phyloP scores from a whole-genome alignment of 176 grass and related monocot genomes.

The Oryza meridionalis region DNA sequence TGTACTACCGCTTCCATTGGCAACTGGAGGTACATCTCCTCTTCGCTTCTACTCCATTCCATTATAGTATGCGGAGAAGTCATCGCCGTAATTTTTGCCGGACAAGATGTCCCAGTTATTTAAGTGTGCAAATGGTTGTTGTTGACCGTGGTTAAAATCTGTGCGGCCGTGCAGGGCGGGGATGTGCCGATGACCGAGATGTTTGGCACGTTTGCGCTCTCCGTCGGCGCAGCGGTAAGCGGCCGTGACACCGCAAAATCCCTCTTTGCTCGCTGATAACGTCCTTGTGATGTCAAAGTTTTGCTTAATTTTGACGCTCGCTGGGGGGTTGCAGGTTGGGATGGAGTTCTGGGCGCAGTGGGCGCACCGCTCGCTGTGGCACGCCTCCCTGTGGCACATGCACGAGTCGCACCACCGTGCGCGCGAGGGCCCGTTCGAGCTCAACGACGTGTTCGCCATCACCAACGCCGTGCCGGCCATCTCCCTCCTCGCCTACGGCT shows the following conservation, averaged over 20 bases:
- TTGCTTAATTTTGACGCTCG: neutral
- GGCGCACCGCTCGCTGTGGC: conserved; percentile 86
- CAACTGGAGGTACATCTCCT: conserved; percentile 60
- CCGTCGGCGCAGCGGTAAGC: conserved; percentile 78
- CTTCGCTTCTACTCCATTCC: neutral
- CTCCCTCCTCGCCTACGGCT: conserved; percentile 70
- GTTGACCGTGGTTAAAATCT: neutral
- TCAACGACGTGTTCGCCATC: conserved; percentile 96
- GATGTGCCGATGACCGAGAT: conserved; percentile 79
- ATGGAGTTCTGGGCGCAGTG: conserved; percentile 94
- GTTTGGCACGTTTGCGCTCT: conserved; percentile 83
- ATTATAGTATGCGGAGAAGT: neutral
- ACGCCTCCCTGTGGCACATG: conserved; percentile 87
- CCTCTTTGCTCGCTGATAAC: neutral
- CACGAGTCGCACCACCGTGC: conserved; percentile 90
- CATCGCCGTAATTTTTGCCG: neutral
- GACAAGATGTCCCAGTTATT: neutral
- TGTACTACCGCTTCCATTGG: conserved; percentile 87
- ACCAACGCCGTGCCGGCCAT: conserved; percentile 87
- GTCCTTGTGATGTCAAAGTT: neutral
- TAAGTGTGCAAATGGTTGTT: neutral
- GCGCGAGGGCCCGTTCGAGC: conserved; percentile 86
- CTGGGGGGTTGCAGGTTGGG: conserved; percentile 49
- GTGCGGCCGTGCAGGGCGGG: conserved; percentile 59
- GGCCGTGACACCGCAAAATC: neutral